Evolutionary conservation across 1,284 basidiomycete species (phyloP).

Genomic region (Tilletia walkeri): DNA sequence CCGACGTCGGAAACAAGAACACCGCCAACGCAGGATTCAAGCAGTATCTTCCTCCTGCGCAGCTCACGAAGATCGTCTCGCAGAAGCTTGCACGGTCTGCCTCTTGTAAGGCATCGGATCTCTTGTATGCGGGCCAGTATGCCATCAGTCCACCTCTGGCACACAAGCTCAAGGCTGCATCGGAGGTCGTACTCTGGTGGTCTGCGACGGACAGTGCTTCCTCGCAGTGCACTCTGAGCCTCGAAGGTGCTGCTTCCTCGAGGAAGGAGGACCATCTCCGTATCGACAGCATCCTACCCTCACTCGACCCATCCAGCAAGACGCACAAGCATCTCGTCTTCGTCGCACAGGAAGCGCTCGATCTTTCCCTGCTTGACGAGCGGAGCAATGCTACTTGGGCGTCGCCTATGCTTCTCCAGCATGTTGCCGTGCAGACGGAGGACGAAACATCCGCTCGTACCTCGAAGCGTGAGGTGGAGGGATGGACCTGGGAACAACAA

Average conservation of each 20-base stretch:
- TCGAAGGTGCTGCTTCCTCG: background rate
- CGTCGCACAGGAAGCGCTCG: slow-evolving; percentile 15
- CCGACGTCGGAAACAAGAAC: no score
- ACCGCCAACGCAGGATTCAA: no score
- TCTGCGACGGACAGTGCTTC: background rate
- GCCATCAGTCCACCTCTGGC: slow-evolving; percentile 1
- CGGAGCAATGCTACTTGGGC: background rate
- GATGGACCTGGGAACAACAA: slow-evolving; percentile 14
- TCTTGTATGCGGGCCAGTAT: slow-evolving; percentile 9
- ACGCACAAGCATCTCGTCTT: slow-evolving; percentile 9
- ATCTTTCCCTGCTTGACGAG: background rate
- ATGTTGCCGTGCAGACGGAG: background rate
- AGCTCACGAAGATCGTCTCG: no score
- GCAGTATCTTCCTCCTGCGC: no score
- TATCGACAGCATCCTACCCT: background rate
- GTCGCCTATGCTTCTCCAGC: slow-evolving; percentile 6
- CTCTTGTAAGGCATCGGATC: background rate
- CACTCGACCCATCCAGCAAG: background rate
- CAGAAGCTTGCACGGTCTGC: no score
- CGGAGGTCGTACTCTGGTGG: background rate
- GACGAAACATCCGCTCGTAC: background rate
- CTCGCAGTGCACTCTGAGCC: background rate
- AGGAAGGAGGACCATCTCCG: background rate
- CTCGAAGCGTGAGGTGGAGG: background rate
- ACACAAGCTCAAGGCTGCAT: background rate